Evolutionary conservation across 768 basidiomycete species (phyloP).

Genomic region (Hygrophorus russula): DNA sequence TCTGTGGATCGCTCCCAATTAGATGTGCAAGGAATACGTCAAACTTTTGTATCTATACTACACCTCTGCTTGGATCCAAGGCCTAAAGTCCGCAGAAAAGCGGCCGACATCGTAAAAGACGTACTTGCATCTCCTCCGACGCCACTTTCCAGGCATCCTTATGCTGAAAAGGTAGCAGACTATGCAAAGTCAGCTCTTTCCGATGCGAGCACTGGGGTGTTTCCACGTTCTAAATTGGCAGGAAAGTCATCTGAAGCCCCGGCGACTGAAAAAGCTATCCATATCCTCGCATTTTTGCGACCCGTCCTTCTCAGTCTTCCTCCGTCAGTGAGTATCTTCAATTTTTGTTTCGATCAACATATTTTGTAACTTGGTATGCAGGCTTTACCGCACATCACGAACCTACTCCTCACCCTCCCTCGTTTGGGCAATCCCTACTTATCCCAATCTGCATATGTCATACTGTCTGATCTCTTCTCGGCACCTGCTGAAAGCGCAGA

Average conservation of each 20-base stretch:
- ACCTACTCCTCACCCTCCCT: constrained; percentile 68
- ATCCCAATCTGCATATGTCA: constrained; percentile 77
- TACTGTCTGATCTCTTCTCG: constrained; percentile 73
- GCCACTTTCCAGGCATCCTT: constrained; percentile 76
- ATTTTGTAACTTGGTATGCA: constrained; percentile 22
- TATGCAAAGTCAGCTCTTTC: constrained; percentile 62
- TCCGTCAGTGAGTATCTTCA: constrained; percentile 44
- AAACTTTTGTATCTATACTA: constrained; percentile 77
- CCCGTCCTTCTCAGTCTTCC: constrained; percentile 53
- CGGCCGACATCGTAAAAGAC: constrained; percentile 75
- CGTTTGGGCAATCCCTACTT: constrained; percentile 84
- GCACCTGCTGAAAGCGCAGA: constrained; percentile 39
- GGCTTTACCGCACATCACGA: constrained; percentile 62
- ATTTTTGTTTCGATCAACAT: constrained; percentile 7
- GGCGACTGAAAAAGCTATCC: constrained; percentile 65
- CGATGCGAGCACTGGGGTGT: constrained; percentile 51
- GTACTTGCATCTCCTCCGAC: constrained; percentile 67
- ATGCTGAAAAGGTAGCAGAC: constrained; percentile 68
- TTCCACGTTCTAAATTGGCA: constrained; percentile 46
- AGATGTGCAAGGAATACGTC: constrained; percentile 55
- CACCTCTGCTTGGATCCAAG: constrained; percentile 77
- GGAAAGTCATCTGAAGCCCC: constrained; percentile 41
- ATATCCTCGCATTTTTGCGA: constrained; percentile 62
- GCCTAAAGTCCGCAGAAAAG: constrained; percentile 90
- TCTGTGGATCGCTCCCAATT: constrained; percentile 66